Base-by-base conservation (phyloP, 164 flowering plant species). In the Protea cynaroides region DNA sequence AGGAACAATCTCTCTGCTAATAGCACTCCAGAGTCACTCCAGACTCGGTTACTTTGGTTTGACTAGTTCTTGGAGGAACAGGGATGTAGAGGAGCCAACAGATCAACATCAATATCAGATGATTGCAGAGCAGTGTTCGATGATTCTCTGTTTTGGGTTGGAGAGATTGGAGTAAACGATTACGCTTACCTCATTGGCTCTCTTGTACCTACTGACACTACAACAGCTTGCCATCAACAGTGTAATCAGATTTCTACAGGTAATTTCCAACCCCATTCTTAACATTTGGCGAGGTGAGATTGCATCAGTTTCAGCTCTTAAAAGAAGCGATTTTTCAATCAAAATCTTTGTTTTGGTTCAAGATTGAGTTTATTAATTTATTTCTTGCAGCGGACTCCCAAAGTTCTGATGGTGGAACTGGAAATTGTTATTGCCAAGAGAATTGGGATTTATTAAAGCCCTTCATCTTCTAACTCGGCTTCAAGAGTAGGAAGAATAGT, bases 161-260 rank as follows among this genome's bases (percentile, higher is more conserved):
- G 98, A 8, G 96, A 93, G 69, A 86, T 90, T 25, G 97, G 98
- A 4, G 92, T 75, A 43, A 93, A 88, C 73, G 98, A 93, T 61
- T 88, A 88, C 66, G 92, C 92, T 0, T 90, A 87, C 55, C 75
- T 69, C 52, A 2, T 79, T 34, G 81, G 76, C 47, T 79, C 96
- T 25, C 17, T 74, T 13, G 71, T 90, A 1, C 17, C 92, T 0
- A 22, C 13, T 4, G 68, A 37, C n/a, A 79, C 83, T 8, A 36
- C 84, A 72, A 55, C 37, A 50, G 8, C 86, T 86, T 25, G 84
- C 84, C 0, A 59, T 83, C 12, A 44, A 53, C 19, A 81, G 72
- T 24, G 49, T 83, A 9, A 65, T 76, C 0, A 57, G 58, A 0
- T 78, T 85, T 61, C 59, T 92, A 56, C 72, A 85, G 94, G 96